Conservation (phyloP, 345 rosid genomes). For the Linum lewisii region DNA sequence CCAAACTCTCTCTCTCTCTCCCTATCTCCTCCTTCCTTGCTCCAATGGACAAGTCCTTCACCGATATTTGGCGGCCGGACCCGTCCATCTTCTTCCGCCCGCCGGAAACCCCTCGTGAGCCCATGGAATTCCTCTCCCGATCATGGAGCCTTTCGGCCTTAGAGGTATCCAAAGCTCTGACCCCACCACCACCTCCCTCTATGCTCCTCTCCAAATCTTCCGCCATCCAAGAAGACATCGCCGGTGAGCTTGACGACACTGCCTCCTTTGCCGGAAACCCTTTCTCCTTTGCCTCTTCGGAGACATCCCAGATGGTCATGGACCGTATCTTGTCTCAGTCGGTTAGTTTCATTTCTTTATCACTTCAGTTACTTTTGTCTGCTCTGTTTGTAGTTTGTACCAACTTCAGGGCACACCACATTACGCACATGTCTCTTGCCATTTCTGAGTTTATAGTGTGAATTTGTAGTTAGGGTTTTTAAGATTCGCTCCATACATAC, state of each 20-base stretch:
- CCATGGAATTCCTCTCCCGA: slow-evolving; percentile 95
- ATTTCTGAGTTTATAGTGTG: too few species aligned
- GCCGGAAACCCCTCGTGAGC: slow-evolving; percentile 82
- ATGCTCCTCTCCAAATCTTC: slow-evolving; percentile 3
- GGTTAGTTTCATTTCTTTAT: slow-evolving; percentile 38
- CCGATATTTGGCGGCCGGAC: slow-evolving; percentile 5
- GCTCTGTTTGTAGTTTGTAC: slow-evolving; percentile 2
- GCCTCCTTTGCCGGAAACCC: slow-evolving; percentile 70
- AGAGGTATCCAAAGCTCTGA: slow-evolving; percentile 67
- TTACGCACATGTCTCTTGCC: background rate
- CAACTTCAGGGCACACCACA: background rate
- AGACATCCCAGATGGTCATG: slow-evolving; percentile 96
- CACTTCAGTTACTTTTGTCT: background rate
- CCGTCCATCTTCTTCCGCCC: slow-evolving; percentile 34
- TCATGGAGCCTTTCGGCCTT: slow-evolving; percentile 93
- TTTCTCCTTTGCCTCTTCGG: slow-evolving; percentile 85
- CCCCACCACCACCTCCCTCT: slow-evolving; percentile 42
- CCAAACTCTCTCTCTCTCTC: background rate
- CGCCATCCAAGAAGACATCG: slow-evolving; percentile 56
- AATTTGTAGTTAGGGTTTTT: too few species aligned
- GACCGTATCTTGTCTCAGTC: slow-evolving; percentile 98
- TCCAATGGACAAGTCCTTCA: slow-evolving; percentile 5
- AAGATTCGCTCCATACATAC: too few species aligned
- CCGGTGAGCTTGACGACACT: slow-evolving; percentile 51
- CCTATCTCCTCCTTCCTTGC: background rate